Evolutionary conservation across 768 basidiomycete species (phyloP).

Genomic region (Pilatotrama ljubarskyi): DNA sequence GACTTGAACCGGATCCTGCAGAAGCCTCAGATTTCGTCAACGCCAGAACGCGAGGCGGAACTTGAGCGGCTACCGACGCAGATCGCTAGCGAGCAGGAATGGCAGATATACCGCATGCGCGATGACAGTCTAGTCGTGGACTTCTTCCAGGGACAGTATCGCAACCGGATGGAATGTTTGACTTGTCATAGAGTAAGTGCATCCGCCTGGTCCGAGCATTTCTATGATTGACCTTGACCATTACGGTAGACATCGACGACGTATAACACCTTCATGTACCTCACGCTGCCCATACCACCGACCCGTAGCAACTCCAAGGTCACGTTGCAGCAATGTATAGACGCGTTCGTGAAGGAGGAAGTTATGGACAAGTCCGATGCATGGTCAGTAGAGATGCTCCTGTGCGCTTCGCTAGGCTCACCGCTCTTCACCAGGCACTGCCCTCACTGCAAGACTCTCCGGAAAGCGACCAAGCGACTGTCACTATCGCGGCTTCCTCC

Average conservation of each 20-base stretch:
- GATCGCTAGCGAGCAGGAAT: constrained; percentile 90
- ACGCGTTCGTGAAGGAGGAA: constrained; percentile 89
- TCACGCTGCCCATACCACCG: constrained; percentile 85
- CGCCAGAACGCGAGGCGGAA: constrained; percentile 82
- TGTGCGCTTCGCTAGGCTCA: not conserved
- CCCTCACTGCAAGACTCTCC: constrained; percentile 87
- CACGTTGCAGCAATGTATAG: constrained; percentile 77
- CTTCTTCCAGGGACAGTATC: constrained; percentile 96
- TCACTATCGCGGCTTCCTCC: constrained; percentile 92
- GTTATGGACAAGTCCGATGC: constrained; percentile 91
- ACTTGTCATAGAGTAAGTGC: constrained; percentile 80
- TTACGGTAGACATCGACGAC: constrained; percentile 86
- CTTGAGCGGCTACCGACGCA: constrained; percentile 85
- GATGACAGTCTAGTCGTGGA: constrained; percentile 96
- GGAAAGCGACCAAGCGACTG: constrained; percentile 83
- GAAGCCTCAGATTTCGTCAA: constrained; percentile 63
- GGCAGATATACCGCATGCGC: constrained; percentile 84
- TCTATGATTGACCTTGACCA: constrained; percentile 13
- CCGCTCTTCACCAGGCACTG: constrained; percentile 72
- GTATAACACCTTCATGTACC: constrained; percentile 94
- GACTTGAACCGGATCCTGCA: constrained; percentile 87
- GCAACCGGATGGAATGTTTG: constrained; percentile 84
- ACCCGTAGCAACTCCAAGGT: constrained; percentile 57
- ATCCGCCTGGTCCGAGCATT: not conserved
- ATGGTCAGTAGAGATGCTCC: constrained; percentile 58